Conservation (phyloP, 2,329 filamentous ascomycete genomes). For the Pyricularia pennisetigena region DNA sequence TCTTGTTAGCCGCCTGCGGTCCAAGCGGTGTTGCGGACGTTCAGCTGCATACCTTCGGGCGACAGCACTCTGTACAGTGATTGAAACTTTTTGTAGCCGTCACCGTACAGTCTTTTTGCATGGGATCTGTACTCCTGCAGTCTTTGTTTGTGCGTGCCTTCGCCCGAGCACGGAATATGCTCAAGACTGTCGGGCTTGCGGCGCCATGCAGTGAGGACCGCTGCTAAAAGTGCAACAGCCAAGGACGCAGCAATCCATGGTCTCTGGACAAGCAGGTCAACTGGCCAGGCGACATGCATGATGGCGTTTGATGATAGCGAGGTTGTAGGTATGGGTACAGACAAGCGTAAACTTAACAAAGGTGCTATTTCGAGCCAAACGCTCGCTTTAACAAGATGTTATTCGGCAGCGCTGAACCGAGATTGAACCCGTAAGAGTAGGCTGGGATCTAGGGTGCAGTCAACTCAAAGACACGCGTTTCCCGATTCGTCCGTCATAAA, state of each 20-base stretch:
- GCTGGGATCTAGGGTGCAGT: too few relatives aligned
- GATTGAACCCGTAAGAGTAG: not conserved
- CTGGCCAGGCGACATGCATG: not conserved
- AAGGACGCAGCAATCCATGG: not conserved
- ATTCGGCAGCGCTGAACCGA: not conserved
- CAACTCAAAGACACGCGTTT: too few relatives aligned
- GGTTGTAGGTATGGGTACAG: not conserved
- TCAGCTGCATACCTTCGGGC: not conserved
- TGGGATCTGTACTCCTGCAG: not conserved
- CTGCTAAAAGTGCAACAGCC: not conserved
- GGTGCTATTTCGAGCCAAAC: too few relatives aligned
- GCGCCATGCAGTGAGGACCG: not conserved
- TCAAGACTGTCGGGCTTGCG: not conserved
- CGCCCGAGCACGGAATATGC: not conserved
- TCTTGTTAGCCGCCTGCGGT: not conserved
- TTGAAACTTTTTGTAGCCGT: not conserved
- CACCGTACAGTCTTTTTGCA: not conserved
- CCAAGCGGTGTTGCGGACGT: not conserved
- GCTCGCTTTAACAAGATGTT: too few relatives aligned
- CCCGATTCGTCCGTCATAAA: too few relatives aligned
- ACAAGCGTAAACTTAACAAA: not conserved
- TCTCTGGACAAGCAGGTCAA: not conserved
- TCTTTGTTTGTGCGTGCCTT: not conserved
- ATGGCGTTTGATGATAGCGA: not conserved
- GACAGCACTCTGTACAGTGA: not conserved